These are phyloP conservation scores for Diaporthe amygdali DNA, from an alignment of 2,329 filamentous ascomycete species.

Conservation along the genomic window DNA sequence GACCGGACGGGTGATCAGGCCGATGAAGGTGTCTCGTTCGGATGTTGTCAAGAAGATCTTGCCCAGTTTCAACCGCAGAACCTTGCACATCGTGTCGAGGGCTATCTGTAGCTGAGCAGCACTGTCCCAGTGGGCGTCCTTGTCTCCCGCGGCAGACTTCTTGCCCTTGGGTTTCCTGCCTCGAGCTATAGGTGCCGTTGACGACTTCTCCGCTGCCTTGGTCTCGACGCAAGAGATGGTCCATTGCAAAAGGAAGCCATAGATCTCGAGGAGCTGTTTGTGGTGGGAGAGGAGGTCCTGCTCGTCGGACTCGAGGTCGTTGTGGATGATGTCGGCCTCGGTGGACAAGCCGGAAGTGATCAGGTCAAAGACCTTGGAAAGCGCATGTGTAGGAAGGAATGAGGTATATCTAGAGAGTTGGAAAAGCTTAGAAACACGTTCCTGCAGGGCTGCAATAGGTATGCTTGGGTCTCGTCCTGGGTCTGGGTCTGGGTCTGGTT, in stretches of 20 bases:
- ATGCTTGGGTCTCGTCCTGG: neutral
- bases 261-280: conserved; percentile 91
- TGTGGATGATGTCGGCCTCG: conserved; percentile 83
- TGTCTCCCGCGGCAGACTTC: conserved; percentile 67
- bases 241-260: conserved; percentile 94
- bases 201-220: conserved; percentile 89
- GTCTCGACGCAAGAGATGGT: conserved; percentile 92
- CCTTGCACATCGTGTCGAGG: conserved; percentile 94
- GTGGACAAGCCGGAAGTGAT: conserved; percentile 84
- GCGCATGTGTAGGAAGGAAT: conserved; percentile 77
- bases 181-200: conserved; percentile 70
- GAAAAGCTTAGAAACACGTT: conserved; percentile 67
- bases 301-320: conserved; percentile 90
- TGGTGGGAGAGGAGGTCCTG: conserved; percentile 86
- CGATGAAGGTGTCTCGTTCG: conserved; percentile 93
- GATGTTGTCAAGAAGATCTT: conserved; percentile 96
- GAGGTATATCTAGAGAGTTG: conserved; percentile 77
- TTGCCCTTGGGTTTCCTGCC: conserved; percentile 76
- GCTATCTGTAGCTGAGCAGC: conserved; percentile 85
- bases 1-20: conserved; percentile 87
- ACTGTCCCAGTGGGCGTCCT: conserved; percentile 87
- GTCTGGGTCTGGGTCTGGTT: conserved; percentile 23
- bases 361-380: conserved; percentile 93
- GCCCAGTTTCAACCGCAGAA: conserved; percentile 87
- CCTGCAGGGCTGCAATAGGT: conserved; percentile 35